Conservation (phyloP, 2,329 filamentous ascomycete genomes). For the Colletotrichum kahawae region DNA sequence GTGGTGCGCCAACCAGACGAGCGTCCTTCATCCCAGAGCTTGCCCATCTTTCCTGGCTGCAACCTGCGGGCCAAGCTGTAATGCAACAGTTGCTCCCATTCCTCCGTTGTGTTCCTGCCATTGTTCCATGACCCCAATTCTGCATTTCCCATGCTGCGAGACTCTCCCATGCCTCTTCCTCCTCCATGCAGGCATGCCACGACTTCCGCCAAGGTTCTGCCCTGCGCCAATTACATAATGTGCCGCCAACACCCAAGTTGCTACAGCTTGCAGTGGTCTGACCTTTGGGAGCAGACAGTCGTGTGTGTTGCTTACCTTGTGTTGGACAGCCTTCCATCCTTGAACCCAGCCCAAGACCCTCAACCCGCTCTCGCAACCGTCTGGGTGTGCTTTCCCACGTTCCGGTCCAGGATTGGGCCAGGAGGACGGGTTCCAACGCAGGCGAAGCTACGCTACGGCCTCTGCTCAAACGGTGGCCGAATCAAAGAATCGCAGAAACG, state of each 20-base stretch:
- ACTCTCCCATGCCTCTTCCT: neutral
- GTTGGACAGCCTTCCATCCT: neutral
- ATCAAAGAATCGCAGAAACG: neutral
- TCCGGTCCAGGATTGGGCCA: neutral
- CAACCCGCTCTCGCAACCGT: neutral
- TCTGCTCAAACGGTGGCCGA: neutral
- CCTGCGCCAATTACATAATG: neutral
- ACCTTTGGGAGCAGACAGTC: neutral
- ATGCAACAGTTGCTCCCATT: neutral
- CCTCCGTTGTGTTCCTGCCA: neutral
- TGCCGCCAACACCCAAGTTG: neutral
- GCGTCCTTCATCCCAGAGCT: neutral
- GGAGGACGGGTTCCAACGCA: neutral
- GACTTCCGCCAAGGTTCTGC: slow-evolving; percentile 5
- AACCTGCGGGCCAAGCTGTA: neutral
- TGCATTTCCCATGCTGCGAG: slow-evolving; percentile 3
- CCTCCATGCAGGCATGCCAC: slow-evolving; percentile 11
- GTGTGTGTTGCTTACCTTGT: neutral
- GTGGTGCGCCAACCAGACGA: neutral
- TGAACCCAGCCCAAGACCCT: neutral
- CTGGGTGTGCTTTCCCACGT: neutral
- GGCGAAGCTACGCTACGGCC: neutral
- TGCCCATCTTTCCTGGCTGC: neutral
- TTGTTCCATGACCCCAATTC: neutral
- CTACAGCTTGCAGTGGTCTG: neutral